A percentile compares a stretch with the other conserved stretches of the same genome.
Evolutionary conservation across 225 moss, liverwort and hornwort genomes (phyloP).

Genomic region (Bryum argenteum): DNA sequence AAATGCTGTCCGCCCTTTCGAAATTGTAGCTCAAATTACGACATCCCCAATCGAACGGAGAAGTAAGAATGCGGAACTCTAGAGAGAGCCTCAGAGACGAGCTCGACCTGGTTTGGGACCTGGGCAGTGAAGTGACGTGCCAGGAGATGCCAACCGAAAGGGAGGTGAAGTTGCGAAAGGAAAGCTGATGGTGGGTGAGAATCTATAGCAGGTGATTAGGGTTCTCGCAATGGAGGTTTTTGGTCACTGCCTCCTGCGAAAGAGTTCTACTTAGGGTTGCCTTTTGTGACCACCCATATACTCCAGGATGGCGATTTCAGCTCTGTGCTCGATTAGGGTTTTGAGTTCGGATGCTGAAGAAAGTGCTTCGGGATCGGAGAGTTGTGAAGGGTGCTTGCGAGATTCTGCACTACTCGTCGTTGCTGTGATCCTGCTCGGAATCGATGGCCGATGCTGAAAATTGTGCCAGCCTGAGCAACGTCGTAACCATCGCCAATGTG

Average conservation of each 20-base stretch:
- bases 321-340: neutral
- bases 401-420: neutral
- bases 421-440: neutral
- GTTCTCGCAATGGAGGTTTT: slow-evolving; percentile 9
- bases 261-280: slow-evolving; percentile 1
- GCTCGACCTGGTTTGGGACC: slow-evolving; percentile 2
- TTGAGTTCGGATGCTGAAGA: slow-evolving; percentile 16
- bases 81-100: neutral
- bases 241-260: neutral
- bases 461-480: slow-evolving; percentile 12
- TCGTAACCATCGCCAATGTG: slow-evolving; percentile 7
- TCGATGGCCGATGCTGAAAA: slow-evolving; percentile 7
- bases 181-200: neutral
- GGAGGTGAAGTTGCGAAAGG: slow-evolving; percentile 13
- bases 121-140: neutral
- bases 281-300: neutral
- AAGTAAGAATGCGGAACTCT: neutral
- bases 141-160: slow-evolving; percentile 34
- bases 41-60: neutral
- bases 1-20: neutral
- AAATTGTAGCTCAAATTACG: neutral
- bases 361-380: slow-evolving; percentile 1
- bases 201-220: slow-evolving; percentile 3
- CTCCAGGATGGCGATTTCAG: neutral
- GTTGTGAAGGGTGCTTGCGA: neutral